phyloP scores from a whole-genome alignment of 2,329 filamentous ascomycete genomes.

The Pseudogymnoascus verrucosus region DNA sequence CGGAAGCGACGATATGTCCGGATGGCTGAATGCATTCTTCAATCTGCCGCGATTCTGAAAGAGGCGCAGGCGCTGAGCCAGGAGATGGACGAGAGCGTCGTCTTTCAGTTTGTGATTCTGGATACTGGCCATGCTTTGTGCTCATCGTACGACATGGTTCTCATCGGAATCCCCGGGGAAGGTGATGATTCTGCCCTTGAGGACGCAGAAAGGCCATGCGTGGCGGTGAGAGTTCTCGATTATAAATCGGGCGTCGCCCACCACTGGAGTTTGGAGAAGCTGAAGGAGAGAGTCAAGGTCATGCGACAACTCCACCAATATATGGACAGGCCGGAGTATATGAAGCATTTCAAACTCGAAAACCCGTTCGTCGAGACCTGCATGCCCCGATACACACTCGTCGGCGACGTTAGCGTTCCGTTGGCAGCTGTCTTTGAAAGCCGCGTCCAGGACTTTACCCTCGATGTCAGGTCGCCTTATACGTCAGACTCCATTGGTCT shows the following conservation, averaged over 20 bases:
- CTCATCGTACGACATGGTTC: constrained; percentile 92
- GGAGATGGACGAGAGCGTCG: constrained; percentile 83
- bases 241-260: constrained; percentile 80
- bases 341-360: constrained; percentile 83
- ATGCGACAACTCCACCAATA: constrained; percentile 99
- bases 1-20: constrained; percentile 76
- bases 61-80: constrained; percentile 98
- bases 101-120: constrained; percentile 91
- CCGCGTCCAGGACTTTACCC: constrained; percentile 83
- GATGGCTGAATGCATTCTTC: constrained; percentile 87
- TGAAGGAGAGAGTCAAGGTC: constrained; percentile 74
- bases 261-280: constrained; percentile 90
- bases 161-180: constrained; percentile 82
- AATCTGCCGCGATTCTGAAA: constrained; percentile 80
- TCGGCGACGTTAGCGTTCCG: constrained; percentile 90
- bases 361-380: constrained; percentile 89
- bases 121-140: constrained; percentile 81
- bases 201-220: constrained; percentile 76
- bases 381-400: constrained; percentile 84
- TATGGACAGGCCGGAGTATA: constrained; percentile 87
- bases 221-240: constrained; percentile 84
- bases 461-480: constrained; percentile 88
- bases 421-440: constrained; percentile 90
- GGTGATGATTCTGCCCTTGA: constrained; percentile 77
- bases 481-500: constrained; percentile 87